A percentile compares a stretch with the other conserved stretches of the same genome.
Conservation (phyloP, 176 grass and related monocot genomes). For the Aegilops speltoides region DNA sequence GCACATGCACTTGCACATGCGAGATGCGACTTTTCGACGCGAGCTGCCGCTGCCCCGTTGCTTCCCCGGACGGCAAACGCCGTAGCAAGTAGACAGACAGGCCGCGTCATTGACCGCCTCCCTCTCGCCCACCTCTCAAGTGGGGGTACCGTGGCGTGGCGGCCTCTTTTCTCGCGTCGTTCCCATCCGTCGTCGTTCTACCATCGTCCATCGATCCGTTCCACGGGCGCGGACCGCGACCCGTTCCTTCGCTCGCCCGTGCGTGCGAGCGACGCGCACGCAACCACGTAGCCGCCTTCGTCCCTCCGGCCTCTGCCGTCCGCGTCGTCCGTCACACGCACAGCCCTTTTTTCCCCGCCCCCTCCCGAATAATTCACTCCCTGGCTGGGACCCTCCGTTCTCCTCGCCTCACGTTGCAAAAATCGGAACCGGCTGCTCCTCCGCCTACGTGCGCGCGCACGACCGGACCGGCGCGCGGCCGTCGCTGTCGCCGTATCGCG, state of each 20-base stretch:
- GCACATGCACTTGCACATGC: not conserved
- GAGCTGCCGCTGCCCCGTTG: not conserved
- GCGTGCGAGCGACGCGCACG: constrained; percentile 16
- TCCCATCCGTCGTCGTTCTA: not conserved
- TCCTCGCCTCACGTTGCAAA: not conserved
- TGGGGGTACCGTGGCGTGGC: constrained; percentile 9
- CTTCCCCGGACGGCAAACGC: not conserved
- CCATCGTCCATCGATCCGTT: not conserved
- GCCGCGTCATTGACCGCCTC: constrained; percentile 31
- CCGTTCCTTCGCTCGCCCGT: not conserved
- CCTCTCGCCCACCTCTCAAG: not conserved
- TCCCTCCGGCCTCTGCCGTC: not conserved
- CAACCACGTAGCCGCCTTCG: constrained; percentile 38
- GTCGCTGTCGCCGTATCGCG: constrained; percentile 5
- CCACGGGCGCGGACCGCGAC: constrained; percentile 3
- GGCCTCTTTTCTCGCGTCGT: constrained; percentile 4
- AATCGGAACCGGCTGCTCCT: not conserved
- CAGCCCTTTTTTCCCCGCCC: not conserved
- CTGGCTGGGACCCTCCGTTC: no score
- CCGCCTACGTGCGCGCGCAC: not conserved
- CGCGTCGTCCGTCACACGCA: not conserved
- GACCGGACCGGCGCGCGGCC: not conserved
- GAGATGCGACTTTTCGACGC: not conserved
- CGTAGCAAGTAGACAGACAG: not conserved
- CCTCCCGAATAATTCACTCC: not conserved